These are phyloP conservation scores for Starmerella geochares DNA, from an alignment of 805 yeast genomes.

Conservation along the genomic window DNA sequence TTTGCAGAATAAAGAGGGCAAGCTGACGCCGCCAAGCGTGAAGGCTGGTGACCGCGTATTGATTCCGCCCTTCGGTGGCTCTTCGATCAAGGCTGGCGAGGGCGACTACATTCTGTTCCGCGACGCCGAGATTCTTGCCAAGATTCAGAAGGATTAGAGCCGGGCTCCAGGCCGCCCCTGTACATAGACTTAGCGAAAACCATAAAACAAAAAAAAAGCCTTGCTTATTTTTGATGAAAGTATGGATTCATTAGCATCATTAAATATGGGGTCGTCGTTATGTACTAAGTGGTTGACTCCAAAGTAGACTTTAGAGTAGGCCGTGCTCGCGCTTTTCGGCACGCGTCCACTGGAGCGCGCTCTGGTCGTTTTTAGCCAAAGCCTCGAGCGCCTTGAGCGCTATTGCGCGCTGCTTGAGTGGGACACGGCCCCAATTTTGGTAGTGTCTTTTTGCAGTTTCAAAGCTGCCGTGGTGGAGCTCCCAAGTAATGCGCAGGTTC, in stretches of 20 bases:
- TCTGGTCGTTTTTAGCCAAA: conserved; percentile 1
- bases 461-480: conserved; percentile 19
- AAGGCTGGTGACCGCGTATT: conserved; percentile 86
- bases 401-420: conserved; percentile 17
- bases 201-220: too few relatives aligned
- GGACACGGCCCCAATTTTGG: conserved; percentile 13
- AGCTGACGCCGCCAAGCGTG: conserved; percentile 61
- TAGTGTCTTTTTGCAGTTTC: conserved; percentile 19
- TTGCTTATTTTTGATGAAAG: too few relatives aligned
- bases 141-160: conserved; percentile 48
- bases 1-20: conserved; percentile 62
- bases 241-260: not conserved
- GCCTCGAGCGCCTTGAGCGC: conserved; percentile 17
- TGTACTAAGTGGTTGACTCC: not conserved
- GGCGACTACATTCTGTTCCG: conserved; percentile 67
- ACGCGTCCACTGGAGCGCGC: conserved; percentile 14
- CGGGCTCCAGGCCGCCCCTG: not conserved
- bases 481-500: conserved; percentile 24
- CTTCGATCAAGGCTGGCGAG: conserved; percentile 74
- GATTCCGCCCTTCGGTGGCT: conserved; percentile 92
- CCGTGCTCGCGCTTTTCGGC: conserved; percentile 12
- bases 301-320: not conserved
- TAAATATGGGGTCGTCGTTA: not conserved
- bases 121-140: conserved; percentile 91
- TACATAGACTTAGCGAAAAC: not conserved